phyloP scores from a whole-genome alignment of 768 basidiomycete species.

The Lactarius pseudohatsudake region DNA sequence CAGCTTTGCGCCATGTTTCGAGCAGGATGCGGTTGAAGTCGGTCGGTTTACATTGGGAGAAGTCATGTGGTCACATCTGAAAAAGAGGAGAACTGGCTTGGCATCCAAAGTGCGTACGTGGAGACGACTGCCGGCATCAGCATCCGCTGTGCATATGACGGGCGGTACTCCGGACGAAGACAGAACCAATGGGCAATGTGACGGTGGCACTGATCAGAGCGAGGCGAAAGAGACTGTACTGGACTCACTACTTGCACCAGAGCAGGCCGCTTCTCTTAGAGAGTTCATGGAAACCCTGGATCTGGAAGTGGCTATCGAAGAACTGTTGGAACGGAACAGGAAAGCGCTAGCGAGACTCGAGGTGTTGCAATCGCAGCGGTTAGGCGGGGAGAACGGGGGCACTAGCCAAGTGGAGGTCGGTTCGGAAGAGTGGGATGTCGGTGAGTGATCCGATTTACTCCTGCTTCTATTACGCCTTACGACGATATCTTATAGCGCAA shows the following conservation, averaged over 20 bases:
- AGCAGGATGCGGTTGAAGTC: constrained; percentile 72
- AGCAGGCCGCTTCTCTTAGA: constrained; percentile 58
- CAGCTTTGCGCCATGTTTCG: constrained; percentile 77
- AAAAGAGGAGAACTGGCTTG: constrained; percentile 38
- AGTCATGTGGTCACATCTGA: constrained; percentile 52
- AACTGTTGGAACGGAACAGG: constrained; percentile 64
- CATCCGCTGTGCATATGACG: not conserved
- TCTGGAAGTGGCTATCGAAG: constrained; percentile 67
- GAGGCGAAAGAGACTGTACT: constrained; percentile 43
- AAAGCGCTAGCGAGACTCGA: constrained; percentile 62
- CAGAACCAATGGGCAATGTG: constrained; percentile 20
- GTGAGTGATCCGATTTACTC: constrained; percentile 42
- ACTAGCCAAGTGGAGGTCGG: constrained; percentile 53
- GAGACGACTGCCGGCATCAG: not conserved
- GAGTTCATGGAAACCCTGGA: constrained; percentile 58
- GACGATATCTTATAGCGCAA: constrained; percentile 50
- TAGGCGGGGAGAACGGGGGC: constrained; percentile 48
- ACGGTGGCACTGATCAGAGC: constrained; percentile 21
- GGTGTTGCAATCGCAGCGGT: constrained; percentile 59
- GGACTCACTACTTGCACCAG: constrained; percentile 54
- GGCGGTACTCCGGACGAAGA: constrained; percentile 22
- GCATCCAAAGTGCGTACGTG: constrained; percentile 29
- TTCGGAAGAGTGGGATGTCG: constrained; percentile 82
- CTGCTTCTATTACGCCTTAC: constrained; percentile 3
- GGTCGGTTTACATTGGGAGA: constrained; percentile 63